Evolutionary conservation across 306 rosid genomes (phyloP), one percentile per base, ranked within the genome.

Genomic region (peach (Prunus persica)): DNA sequence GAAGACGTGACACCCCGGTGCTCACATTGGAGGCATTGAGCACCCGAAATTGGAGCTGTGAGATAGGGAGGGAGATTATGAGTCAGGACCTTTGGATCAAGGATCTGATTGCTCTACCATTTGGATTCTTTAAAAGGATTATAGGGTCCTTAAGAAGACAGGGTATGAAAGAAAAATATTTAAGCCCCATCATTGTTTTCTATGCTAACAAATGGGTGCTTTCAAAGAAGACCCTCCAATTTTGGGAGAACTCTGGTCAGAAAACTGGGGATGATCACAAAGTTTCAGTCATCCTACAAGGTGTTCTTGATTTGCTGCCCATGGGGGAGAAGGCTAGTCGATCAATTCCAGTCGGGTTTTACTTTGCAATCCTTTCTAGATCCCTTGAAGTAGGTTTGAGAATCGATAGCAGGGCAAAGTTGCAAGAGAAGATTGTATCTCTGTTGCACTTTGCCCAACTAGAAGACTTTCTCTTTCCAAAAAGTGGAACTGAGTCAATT

Each of bases 151-250:
- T 93, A 58, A 86, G 98, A 77, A 91, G 95, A 79, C 98, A 91
- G 86, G 98, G 98, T 20, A 93, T 91, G 98, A 91, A 83, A 63
- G 97, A 91, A 60, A 93, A 90, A 79, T 93, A 87, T 78, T 87
- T 87, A 8, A 87, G 85, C 61, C 93, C 97, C 22, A 83, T 91
- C 72, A 84, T 93, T 66, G 88, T 88, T 81, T 91, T 93, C 83
- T 93, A 83, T 46, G 92, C 93, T 57, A 89, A 89, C 27, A 93
- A 93, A 70, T 89, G 96, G 96, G 67, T 86, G 43, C 89, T 91
- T 19, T 89, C 92, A 1, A 74, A 85, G 57, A 91, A 87, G 61
- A 72, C 81, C 18, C 76, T 12, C 55, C 90, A 85, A 56, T 87
- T 80, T 49, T 81, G 83, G 89, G 93, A 83, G 76, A 79, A 76